Conservation (phyloP, 2,329 filamentous ascomycete species). For the Paraconiothyrium brasiliense region DNA sequence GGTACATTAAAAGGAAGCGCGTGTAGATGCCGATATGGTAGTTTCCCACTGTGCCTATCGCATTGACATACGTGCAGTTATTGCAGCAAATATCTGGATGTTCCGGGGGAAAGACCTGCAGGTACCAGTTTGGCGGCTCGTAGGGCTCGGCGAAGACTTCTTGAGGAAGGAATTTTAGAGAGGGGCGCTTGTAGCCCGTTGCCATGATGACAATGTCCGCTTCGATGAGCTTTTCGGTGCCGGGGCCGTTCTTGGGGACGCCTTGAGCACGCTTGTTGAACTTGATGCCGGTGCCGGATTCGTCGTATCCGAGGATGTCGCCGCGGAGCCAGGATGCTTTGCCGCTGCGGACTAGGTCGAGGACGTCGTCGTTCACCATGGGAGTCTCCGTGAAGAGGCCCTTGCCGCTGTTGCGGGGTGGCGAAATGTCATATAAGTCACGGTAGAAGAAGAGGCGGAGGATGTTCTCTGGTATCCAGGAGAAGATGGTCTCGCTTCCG, state of each 20-base stretch:
- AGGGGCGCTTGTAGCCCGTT: constrained; percentile 80
- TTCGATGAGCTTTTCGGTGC: constrained; percentile 70
- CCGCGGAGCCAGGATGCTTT: constrained; percentile 82
- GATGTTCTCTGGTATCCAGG: constrained; percentile 79
- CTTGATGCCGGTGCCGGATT: constrained; percentile 69
- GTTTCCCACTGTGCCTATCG: constrained; percentile 83
- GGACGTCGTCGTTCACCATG: constrained; percentile 86
- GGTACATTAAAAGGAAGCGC: constrained; percentile 84
- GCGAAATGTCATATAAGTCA: constrained; percentile 78
- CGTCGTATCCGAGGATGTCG: constrained; percentile 74
- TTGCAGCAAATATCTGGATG: constrained; percentile 80
- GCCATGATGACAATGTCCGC: constrained; percentile 85
- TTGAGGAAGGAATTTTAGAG: constrained; percentile 75
- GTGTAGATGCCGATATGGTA: constrained; percentile 94
- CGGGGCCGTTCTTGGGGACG: constrained; percentile 79
- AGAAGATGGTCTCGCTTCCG: constrained; percentile 77
- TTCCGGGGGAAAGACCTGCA: constrained; percentile 82
- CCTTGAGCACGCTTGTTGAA: constrained; percentile 78
- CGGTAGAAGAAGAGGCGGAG: constrained; percentile 84
- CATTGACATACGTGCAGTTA: constrained; percentile 84
- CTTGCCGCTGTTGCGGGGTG: constrained; percentile 62
- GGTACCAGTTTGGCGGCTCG: constrained; percentile 84
- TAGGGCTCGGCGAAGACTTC: constrained; percentile 79
- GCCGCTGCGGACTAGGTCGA: constrained; percentile 76
- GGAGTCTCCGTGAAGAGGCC: constrained; percentile 86